These are phyloP conservation scores for Fusarium anguioides DNA, from an alignment of 2,329 filamentous ascomycete species.

Conservation along the genomic window DNA sequence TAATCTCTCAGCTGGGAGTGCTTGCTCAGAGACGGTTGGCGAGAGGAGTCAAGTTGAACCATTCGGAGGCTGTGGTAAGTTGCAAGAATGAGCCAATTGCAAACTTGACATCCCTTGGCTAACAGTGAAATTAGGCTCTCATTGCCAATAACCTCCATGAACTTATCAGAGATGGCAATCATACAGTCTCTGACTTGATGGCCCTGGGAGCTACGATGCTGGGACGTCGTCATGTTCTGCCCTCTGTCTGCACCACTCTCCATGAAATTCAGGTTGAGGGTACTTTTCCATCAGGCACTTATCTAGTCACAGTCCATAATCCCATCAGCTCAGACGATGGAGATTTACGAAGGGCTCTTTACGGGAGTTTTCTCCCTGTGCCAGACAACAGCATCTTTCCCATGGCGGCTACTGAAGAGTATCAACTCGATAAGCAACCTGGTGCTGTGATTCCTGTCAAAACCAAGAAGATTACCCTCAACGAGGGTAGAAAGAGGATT, in stretches of 20 bases:
- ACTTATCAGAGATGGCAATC: slow-evolving; percentile 95
- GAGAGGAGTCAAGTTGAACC: slow-evolving; percentile 87
- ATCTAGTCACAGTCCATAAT: slow-evolving; percentile 93
- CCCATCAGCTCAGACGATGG: slow-evolving; percentile 89
- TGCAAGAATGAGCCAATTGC: not conserved
- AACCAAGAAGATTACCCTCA: slow-evolving; percentile 74
- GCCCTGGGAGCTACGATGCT: slow-evolving; percentile 90
- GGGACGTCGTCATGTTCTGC: slow-evolving; percentile 89
- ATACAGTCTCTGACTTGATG: slow-evolving; percentile 95
- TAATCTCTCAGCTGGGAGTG: slow-evolving; percentile 87
- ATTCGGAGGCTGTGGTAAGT: slow-evolving; percentile 83
- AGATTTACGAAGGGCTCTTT: slow-evolving; percentile 85
- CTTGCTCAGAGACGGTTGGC: slow-evolving; percentile 90
- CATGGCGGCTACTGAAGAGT: slow-evolving; percentile 71
- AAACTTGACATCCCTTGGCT: slow-evolving; percentile 3
- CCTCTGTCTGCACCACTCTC: slow-evolving; percentile 81
- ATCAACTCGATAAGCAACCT: slow-evolving; percentile 75
- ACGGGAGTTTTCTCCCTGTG: slow-evolving; percentile 89
- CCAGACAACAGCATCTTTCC: slow-evolving; percentile 77
- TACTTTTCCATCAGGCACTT: slow-evolving; percentile 90
- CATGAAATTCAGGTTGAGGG: slow-evolving; percentile 92
- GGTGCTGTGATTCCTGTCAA: slow-evolving; percentile 82
- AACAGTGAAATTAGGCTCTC: slow-evolving; percentile 65
- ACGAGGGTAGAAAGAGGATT: slow-evolving; percentile 78
- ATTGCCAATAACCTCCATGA: slow-evolving; percentile 93